Conservation (phyloP, 768 basidiomycete genomes). For the Termitomyces sp. region DNA sequence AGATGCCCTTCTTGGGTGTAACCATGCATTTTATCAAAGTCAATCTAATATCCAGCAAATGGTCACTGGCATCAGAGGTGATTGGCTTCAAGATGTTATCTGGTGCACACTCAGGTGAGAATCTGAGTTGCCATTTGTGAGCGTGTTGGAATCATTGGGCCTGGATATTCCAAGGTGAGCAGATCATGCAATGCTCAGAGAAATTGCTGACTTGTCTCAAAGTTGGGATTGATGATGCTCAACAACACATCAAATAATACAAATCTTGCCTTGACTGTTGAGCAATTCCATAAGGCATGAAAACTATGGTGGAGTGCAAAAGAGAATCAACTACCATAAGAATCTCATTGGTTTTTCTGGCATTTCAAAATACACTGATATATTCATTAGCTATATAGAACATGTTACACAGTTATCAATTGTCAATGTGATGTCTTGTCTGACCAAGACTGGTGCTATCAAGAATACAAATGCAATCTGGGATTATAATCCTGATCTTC, state of each 20-base stretch:
- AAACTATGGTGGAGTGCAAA: not conserved
- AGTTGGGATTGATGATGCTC: not conserved
- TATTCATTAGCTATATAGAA: conserved; percentile 16
- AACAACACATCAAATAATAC: not conserved
- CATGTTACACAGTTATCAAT: conserved; percentile 24
- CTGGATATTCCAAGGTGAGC: not conserved
- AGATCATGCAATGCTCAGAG: too few species aligned
- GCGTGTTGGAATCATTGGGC: not conserved
- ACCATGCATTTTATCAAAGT: conserved; percentile 13
- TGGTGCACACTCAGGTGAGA: not conserved
- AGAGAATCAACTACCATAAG: too few species aligned
- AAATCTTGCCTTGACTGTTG: not conserved
- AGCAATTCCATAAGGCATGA: too few species aligned
- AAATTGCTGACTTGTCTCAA: not conserved
- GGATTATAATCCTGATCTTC: conserved; percentile 25
- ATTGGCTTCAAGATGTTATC: not conserved
- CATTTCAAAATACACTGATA: not conserved
- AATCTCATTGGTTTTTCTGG: not conserved
- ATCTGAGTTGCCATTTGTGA: not conserved
- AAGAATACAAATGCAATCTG: conserved; percentile 26
- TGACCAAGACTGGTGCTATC: conserved; percentile 21
- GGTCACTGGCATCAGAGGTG: not conserved
- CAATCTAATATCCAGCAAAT: not conserved
- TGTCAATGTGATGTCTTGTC: conserved; percentile 22
- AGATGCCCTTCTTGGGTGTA: conserved; percentile 9